A percentile compares a stretch with the other conserved stretches of the same genome.
Evolutionary conservation across 148 eudicot genomes (phyloP).

Genomic region (Persicaria tinctoria): DNA sequence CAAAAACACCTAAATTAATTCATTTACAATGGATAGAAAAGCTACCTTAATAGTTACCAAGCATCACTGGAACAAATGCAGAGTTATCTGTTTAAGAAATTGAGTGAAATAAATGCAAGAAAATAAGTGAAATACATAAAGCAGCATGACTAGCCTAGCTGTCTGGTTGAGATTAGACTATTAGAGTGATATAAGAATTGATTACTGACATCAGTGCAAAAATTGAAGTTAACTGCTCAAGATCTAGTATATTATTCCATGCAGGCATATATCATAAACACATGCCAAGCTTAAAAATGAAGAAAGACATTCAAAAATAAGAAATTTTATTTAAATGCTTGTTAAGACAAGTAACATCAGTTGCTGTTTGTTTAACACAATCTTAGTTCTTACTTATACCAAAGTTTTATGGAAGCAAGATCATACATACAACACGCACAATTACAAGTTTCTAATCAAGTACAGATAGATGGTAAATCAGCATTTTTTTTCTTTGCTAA

Average conservation of each 20-base stretch:
- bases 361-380: neutral
- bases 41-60: neutral
- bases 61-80: neutral
- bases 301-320: neutral
- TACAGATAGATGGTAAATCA: neutral
- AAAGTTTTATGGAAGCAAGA: too few species aligned
- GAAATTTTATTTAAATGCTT: neutral
- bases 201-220: neutral
- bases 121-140: neutral
- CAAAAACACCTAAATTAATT: neutral
- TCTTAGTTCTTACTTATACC: too few species aligned
- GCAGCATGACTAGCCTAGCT: neutral
- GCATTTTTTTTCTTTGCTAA: neutral
- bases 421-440: too few species aligned
- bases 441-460: too few species aligned
- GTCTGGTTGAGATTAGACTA: neutral
- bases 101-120: neutral
- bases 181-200: neutral
- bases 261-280: too few species aligned
- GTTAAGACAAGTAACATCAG: neutral
- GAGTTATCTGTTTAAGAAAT: neutral
- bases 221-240: neutral
- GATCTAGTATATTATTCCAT: too few species aligned
- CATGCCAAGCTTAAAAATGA: neutral
- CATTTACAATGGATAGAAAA: constrained; percentile 12